Percentiles rank a stretch among this genome's conserved stretches.
phyloP scores from a whole-genome alignment of 495 filamentous ascomycete genomes.

The Sabuloglossum arenarium region DNA sequence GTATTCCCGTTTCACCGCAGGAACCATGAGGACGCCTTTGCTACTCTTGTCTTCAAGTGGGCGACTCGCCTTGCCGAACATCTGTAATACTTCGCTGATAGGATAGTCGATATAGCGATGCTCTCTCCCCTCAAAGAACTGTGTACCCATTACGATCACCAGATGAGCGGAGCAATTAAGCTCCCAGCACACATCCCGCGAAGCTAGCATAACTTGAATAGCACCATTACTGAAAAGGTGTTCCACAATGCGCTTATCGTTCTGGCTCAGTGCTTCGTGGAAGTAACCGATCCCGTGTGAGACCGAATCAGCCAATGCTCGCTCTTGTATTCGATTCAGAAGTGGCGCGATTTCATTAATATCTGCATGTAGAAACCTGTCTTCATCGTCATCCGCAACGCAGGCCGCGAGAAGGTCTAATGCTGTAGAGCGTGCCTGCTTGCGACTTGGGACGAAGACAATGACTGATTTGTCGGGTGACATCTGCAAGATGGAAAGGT shows the following conservation, averaged over 20 bases:
- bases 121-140: conserved; percentile 91
- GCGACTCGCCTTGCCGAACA: conserved; percentile 87
- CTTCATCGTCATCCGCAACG: conserved; percentile 76
- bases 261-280: conserved; percentile 74
- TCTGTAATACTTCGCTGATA: conserved; percentile 92
- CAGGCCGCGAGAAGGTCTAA: conserved; percentile 71
- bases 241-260: conserved; percentile 82
- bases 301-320: conserved; percentile 72
- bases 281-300: conserved; percentile 94
- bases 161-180: conserved; percentile 70
- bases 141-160: conserved; percentile 95
- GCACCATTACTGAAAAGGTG: conserved; percentile 81
- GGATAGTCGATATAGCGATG: conserved; percentile 97
- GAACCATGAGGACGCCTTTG: conserved; percentile 85
- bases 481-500: conserved; percentile 63
- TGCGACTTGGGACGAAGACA: conserved; percentile 79
- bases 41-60: conserved; percentile 58
- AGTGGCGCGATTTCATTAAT: conserved; percentile 63
- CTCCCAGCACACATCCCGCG: conserved; percentile 93
- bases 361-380: conserved; percentile 73
- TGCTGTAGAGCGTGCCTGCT: conserved; percentile 79
- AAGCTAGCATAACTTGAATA: conserved; percentile 83
- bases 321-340: conserved; percentile 62
- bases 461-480: conserved; percentile 78
- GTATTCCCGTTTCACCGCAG: conserved; percentile 83